Conservation (phyloP, 495 filamentous ascomycete genomes). For the Aspergillus indologenus region DNA sequence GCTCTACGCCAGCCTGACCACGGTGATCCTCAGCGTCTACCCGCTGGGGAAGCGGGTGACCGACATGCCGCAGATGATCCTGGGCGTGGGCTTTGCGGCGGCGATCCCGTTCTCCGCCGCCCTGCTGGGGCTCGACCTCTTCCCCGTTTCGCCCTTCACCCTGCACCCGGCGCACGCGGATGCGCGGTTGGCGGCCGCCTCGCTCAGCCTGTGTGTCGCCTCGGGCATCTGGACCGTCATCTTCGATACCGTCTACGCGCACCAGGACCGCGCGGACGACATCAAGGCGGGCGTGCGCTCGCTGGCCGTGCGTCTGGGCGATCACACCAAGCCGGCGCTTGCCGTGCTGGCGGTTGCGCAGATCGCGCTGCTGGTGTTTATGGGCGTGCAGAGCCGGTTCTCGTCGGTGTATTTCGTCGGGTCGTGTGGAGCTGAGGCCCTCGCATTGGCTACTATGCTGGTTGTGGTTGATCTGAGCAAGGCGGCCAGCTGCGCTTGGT, state of each 20-base stretch:
- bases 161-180: background rate
- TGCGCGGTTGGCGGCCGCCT: background rate
- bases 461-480: background rate
- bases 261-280: constrained; percentile 45
- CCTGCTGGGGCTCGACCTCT: background rate
- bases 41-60: background rate
- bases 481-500: constrained; percentile 13
- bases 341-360: background rate
- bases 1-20: background rate
- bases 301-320: constrained; percentile 29
- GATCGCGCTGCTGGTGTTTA: background rate
- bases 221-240: constrained; percentile 40
- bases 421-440: background rate
- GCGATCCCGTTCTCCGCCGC: background rate
- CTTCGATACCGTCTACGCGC: constrained; percentile 48
- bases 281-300: constrained; percentile 36
- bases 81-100: background rate
- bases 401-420: constrained; percentile 9
- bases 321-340: constrained; percentile 4
- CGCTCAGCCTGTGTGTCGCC: constrained; percentile 19
- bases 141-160: background rate
- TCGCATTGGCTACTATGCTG: constrained; percentile 7
- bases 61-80: background rate
- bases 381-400: background rate
- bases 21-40: background rate